A percentile compares a stretch with the other conserved stretches of the same genome.
Evolutionary conservation across 495 filamentous ascomycete species (phyloP).

Genomic region (Penicillium simplicissimum): DNA sequence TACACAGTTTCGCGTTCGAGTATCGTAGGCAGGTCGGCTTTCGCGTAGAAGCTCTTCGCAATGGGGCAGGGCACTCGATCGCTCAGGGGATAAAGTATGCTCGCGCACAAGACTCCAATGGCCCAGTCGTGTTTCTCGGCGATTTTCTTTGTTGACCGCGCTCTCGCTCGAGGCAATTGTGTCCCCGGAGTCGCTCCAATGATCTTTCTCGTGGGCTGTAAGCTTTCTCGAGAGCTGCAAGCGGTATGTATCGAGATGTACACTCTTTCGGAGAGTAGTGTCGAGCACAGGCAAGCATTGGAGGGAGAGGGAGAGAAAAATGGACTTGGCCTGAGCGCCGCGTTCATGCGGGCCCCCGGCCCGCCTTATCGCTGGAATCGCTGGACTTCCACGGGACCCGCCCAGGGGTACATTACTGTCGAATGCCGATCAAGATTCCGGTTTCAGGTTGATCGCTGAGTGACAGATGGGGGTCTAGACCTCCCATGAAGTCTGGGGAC

Average conservation of each 20-base stretch:
- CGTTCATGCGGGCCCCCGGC: slow-evolving; percentile 30
- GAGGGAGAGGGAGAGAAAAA: slow-evolving; percentile 18
- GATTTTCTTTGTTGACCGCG: not conserved
- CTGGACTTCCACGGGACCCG: slow-evolving; percentile 6
- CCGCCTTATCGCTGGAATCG: slow-evolving; percentile 18
- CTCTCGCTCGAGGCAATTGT: not conserved
- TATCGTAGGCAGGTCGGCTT: not conserved
- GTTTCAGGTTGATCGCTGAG: not conserved
- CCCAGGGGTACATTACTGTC: slow-evolving; percentile 7
- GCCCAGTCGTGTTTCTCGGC: not conserved
- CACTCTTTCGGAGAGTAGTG: not conserved
- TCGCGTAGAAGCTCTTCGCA: not conserved
- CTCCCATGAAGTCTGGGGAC: not conserved
- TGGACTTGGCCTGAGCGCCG: slow-evolving; percentile 26
- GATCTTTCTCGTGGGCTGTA: not conserved
- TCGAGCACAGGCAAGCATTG: not conserved
- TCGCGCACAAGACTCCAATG: not conserved
- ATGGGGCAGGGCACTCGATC: not conserved
- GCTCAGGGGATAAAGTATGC: not conserved
- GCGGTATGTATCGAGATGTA: not conserved
- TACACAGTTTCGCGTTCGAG: not conserved
- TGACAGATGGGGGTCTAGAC: not conserved
- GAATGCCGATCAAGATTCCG: slow-evolving; percentile 14
- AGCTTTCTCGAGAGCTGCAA: not conserved
- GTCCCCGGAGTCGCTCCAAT: not conserved